These are phyloP conservation scores for Entomortierella lignicola DNA, from an alignment of 192 early-diverging fungal genomes.

Conservation along the genomic window DNA sequence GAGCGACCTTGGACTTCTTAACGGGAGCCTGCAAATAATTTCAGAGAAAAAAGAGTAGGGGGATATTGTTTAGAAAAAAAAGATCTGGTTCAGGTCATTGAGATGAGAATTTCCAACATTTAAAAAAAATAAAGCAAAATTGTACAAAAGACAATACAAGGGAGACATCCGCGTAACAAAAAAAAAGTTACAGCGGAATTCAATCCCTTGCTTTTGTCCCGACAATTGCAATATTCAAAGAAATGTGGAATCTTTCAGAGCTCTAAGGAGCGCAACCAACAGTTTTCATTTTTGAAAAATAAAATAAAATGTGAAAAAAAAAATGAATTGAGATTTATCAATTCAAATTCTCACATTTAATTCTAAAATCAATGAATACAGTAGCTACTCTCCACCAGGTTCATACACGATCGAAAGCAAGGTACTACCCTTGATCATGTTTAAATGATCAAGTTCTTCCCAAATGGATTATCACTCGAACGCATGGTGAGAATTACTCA, in stretches of 20 bases:
- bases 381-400: neutral
- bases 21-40: slow-evolving; percentile 40
- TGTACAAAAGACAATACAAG: neutral
- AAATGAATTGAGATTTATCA: neutral
- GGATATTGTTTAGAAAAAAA: slow-evolving; percentile 17
- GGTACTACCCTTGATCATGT: neutral
- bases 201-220: no score
- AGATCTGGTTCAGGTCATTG: slow-evolving; percentile 50
- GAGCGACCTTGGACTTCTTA: slow-evolving; percentile 89
- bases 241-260: slow-evolving; percentile 24
- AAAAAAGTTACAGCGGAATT: no score
- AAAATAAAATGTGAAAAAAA: neutral
- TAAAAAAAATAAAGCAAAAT: neutral
- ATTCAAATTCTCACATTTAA: slow-evolving; percentile 1
- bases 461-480: neutral
- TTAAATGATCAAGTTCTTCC: slow-evolving; percentile 1
- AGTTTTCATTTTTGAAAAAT: neutral
- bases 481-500: neutral
- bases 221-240: no score
- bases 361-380: neutral
- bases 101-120: slow-evolving; percentile 21
- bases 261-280: slow-evolving; percentile 33
- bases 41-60: neutral
- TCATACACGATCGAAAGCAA: slow-evolving; percentile 1
- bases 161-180: no score